Percentiles rank a stretch among this genome's conserved stretches.
Evolutionary conservation across 2,329 filamentous ascomycete genomes (phyloP).

Genomic region (Drechslerella coelobrocha): DNA sequence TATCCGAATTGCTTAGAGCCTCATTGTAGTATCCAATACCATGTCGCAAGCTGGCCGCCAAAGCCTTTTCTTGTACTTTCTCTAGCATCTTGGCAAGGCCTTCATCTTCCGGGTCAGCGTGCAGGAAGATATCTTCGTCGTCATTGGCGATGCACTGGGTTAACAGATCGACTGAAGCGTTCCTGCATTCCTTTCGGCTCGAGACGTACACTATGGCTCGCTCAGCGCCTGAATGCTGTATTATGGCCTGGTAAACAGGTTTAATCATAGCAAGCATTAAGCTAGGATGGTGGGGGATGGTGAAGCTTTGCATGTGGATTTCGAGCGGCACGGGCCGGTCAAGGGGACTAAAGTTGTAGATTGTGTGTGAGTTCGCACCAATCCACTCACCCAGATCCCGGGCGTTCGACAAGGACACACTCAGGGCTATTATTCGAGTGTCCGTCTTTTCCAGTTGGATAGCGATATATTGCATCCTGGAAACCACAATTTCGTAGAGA

Average conservation of each 20-base stretch:
- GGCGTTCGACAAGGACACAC: conserved; percentile 90
- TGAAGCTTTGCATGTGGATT: conserved; percentile 93
- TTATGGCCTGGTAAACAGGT: conserved; percentile 86
- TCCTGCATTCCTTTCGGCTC: conserved; percentile 87
- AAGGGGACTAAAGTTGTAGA: conserved; percentile 97
- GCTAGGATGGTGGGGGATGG: conserved; percentile 94
- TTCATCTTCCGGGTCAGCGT: conserved; percentile 82
- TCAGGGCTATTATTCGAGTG: conserved; percentile 80
- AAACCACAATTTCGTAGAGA: conserved; percentile 95
- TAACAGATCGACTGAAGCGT: conserved; percentile 83
- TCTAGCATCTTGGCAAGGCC: conserved; percentile 72
- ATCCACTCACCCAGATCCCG: conserved; percentile 97
- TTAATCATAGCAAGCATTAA: conserved; percentile 99
- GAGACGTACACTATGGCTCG: conserved; percentile 92
- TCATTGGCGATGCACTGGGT: conserved; percentile 87
- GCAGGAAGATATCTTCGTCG: conserved; percentile 90
- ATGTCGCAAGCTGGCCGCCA: conserved; percentile 88
- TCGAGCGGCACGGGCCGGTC: conserved; percentile 88
- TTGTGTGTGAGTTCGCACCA: conserved; percentile 95
- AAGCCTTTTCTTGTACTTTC: conserved; percentile 81
- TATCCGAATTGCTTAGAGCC: conserved; percentile 84
- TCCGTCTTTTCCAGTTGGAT: conserved; percentile 83
- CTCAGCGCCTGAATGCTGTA: conserved; percentile 85
- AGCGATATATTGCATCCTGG: conserved; percentile 94
- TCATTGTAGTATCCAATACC: conserved; percentile 98